Evolutionary conservation across 306 rosid genomes (phyloP), one percentile per base, ranked within the genome.

Genomic region (Lathyrus tuberosus): DNA sequence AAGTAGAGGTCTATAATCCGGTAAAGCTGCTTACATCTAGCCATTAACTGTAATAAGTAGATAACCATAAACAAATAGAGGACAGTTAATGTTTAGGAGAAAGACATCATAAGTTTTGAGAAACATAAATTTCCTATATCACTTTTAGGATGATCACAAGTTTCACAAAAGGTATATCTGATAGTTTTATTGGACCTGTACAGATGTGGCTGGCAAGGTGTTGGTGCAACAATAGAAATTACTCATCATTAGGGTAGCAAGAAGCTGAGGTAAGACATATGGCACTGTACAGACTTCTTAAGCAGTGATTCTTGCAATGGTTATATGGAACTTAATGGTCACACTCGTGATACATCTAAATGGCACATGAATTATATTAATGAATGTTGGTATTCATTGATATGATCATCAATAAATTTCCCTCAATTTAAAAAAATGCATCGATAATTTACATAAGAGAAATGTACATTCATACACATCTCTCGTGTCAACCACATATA

Each of bases 361-460:
- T 30, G 63, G 63, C 4, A 28, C 40, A 28, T 28, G 18, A 57
- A 28, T 13, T 17, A 57, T 13, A 57, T 28, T 13, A 56, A 28
- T 24, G 33, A 53, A 53, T 12, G 15, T 11, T 12, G 16, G 30
- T 6, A 54, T 54, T 54, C 61, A 22, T 24, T 24, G 11, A 53
- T 54, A 26, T 56, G 62, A 28, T 16, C 37, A 57, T 57, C 18
- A 57, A 57, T 53, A 57, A 57, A 30, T 57, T 18, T 30, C 61
- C 61, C 62, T 5, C 18, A 0, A 26, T 56, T 28, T 13, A 24
- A 26, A 56, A 6, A 56, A 6, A 3, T 22, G 35, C 0, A 7
- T 22, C 71, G 33, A 60, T 18, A 59, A 53, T 49, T 57, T 69
- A 49, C 16, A 77, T 51, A 8, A 2, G 17, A 77, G 48, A 77